Conservation (phyloP, 257 asterid species). For the Craterostigma plantagineum region DNA sequence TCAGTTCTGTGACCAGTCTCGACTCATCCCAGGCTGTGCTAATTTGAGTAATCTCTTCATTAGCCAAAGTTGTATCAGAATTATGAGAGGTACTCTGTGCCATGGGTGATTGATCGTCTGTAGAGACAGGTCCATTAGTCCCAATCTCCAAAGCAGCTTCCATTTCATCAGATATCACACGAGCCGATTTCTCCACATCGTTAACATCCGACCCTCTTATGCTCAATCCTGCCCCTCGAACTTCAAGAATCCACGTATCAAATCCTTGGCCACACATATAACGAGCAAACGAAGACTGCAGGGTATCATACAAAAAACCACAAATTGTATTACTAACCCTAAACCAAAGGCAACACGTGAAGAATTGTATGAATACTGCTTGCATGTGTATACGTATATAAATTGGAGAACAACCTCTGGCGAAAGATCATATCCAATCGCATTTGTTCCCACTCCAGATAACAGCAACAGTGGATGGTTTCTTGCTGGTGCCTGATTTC, state of each 20-base stretch:
- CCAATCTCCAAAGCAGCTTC: conserved; percentile 39
- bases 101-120: too few relatives aligned
- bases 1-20: conserved; percentile 21
- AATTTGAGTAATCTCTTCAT: background rate
- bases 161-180: conserved; percentile 35
- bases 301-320: conserved; percentile 5
- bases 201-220: conserved; percentile 29
- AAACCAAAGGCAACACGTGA: too few relatives aligned
- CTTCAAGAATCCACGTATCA: conserved; percentile 97
- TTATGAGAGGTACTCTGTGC: too few relatives aligned
- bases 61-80: too few relatives aligned
- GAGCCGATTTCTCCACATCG: conserved; percentile 53
- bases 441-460: conserved; percentile 96
- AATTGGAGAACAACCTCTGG: conserved; percentile 51
- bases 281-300: conserved; percentile 96
- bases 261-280: conserved; percentile 96
- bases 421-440: conserved; percentile 91
- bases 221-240: conserved; percentile 96
- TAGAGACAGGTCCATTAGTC: conserved; percentile 18
- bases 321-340: too few relatives aligned
- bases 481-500: conserved; percentile 61
- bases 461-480: conserved; percentile 83
- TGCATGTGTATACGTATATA: background rate
- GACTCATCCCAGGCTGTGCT: conserved; percentile 66
- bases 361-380: too few relatives aligned